Conservation (phyloP, 805 yeast species). For the Candida sithepensis region DNA sequence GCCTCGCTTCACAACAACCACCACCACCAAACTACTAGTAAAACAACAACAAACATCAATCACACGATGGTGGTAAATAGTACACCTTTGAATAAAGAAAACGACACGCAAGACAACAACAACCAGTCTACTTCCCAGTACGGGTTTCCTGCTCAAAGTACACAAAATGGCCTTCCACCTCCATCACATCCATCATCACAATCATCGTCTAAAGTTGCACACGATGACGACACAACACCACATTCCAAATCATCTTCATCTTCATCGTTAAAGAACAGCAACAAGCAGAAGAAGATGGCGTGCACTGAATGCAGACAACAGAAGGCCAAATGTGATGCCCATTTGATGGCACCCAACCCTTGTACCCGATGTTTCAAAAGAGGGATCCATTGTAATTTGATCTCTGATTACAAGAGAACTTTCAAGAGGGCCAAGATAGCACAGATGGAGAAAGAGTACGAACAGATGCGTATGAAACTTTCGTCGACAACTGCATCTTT, state of each 20-base stretch:
- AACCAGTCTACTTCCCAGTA: too few species aligned
- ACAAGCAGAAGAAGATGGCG: slow-evolving; percentile 59
- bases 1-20: too few species aligned
- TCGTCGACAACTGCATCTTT: not conserved
- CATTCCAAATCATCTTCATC: slow-evolving; percentile 1
- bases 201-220: not conserved
- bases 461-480: slow-evolving; percentile 46
- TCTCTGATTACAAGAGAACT: slow-evolving; percentile 82
- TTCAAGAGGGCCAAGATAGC: slow-evolving; percentile 82
- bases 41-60: too few species aligned
- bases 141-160: too few species aligned
- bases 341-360: slow-evolving; percentile 67
- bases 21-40: too few species aligned
- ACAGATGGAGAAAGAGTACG: slow-evolving; percentile 77
- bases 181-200: not conserved
- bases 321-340: slow-evolving; percentile 87
- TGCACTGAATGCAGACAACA: slow-evolving; percentile 97
- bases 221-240: not conserved
- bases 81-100: too few species aligned
- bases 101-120: too few species aligned
- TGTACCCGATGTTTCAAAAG: slow-evolving; percentile 80
- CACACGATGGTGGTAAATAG: too few species aligned
- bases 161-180: too few species aligned
- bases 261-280: slow-evolving; percentile 4
- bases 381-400: slow-evolving; percentile 64